A percentile compares a stretch with the other conserved stretches of the same genome.
These are phyloP conservation scores for Rhizopogon vesiculosus DNA, from an alignment of 768 basidiomycete species.

Conservation along the genomic window DNA sequence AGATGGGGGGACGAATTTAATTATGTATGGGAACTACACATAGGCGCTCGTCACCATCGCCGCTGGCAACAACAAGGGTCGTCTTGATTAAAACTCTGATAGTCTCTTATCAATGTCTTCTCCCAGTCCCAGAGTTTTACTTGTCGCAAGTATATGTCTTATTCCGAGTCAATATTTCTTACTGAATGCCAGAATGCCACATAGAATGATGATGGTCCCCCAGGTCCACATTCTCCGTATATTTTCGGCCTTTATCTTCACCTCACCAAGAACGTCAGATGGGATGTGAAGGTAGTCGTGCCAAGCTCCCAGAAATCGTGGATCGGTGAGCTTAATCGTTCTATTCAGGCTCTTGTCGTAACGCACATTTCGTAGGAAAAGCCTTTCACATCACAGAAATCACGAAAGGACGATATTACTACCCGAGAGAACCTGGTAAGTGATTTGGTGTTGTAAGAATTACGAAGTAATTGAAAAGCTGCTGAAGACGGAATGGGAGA, in stretches of 20 bases:
- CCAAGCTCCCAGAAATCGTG: constrained; percentile 83
- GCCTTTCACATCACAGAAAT: constrained; percentile 77
- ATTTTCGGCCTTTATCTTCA: constrained; percentile 65
- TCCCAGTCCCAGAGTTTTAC: constrained; percentile 30
- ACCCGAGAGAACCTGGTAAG: constrained; percentile 57
- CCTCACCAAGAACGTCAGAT: constrained; percentile 57
- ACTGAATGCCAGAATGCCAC: background rate
- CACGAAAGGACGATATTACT: constrained; percentile 69
- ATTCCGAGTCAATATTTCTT: background rate
- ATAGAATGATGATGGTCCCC: constrained; percentile 86
- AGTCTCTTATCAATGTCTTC: constrained; percentile 13
- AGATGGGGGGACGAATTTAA: constrained; percentile 7
- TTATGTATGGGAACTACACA: constrained; percentile 19
- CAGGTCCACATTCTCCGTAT: constrained; percentile 67
- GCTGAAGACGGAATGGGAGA: constrained; percentile 64
- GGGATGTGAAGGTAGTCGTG: constrained; percentile 77
- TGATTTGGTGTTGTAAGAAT: background rate
- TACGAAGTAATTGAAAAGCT: constrained; percentile 1
- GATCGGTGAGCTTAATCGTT: constrained; percentile 54
- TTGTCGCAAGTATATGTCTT: constrained; percentile 34
- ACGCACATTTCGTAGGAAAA: constrained; percentile 46
- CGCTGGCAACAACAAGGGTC: constrained; percentile 5
- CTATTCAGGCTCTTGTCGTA: background rate
- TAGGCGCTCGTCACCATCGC: constrained; percentile 5
- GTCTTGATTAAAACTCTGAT: background rate